Conservation (phyloP, 257 asterid species). For the Cinchona pubescens region DNA sequence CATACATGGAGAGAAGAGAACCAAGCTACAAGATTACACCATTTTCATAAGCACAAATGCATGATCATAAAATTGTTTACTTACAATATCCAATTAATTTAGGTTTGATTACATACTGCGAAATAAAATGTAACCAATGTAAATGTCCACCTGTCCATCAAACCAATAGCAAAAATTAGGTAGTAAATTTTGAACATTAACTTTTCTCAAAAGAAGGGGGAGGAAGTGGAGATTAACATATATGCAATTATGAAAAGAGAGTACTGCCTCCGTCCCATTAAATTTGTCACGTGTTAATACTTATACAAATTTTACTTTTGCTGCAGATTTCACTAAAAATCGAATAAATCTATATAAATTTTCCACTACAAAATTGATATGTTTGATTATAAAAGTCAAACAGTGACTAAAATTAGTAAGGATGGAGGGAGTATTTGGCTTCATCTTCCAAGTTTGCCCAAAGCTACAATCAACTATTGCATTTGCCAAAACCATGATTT, state of each 20-base stretch:
- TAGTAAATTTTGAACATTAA: not conserved
- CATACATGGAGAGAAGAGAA: conserved; percentile 68
- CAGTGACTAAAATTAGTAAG: no score
- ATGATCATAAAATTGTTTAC: not conserved
- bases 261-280: no score
- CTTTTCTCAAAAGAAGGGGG: not conserved
- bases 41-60: not conserved
- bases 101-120: conserved; percentile 50
- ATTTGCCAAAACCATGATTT: not conserved
- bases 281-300: no score
- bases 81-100: not conserved
- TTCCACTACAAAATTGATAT: no score
- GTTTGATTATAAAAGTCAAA: no score
- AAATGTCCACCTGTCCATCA: conserved; percentile 79
- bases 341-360: no score
- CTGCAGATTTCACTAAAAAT: no score
- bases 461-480: not conserved
- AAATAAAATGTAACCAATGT: conserved; percentile 71
- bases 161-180: conserved; percentile 4
- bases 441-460: not conserved
- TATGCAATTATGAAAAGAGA: not conserved
- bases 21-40: conserved; percentile 53
- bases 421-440: no score
- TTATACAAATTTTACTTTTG: no score
- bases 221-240: not conserved